Evolutionary conservation across 2,329 filamentous ascomycete genomes (phyloP), one percentile per base, ranked within the genome.

Genomic region (Dactylellina cionopaga): DNA sequence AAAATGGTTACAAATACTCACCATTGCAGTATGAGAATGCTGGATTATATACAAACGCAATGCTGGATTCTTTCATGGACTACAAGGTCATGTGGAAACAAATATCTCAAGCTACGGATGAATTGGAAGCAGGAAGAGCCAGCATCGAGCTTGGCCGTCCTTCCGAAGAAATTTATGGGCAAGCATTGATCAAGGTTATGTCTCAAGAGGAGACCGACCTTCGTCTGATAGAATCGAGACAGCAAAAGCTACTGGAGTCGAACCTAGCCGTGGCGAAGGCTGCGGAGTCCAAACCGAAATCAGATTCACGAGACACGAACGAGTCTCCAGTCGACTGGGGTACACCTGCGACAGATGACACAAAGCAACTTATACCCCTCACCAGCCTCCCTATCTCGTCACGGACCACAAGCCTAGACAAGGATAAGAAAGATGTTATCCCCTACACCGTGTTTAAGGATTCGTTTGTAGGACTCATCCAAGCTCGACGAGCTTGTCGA

Each of bases 11-110:
- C 10, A 51, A 35, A 13, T 29, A 44, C 19, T 31, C 47, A 1
- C 71, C 74, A 1, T 55, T 76, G 1, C 25, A 75, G 17, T 78
- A 77, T 59, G 76, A 77, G 39, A 75, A 76, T 54, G 75, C 74
- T 27, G 56, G 52, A 2, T 22, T 76, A 6, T 77, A 78, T 35
- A 76, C 71, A 4, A 60, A 62, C 10, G 56, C 72, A 25, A 51
- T 78, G 3, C 44, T 76, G 10, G 76, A 76, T 59, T 59, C 74
- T 5, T 78, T 73, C 49, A 74, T 77, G 56, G 74, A 69, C 15
- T 78, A 77, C 46, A 76, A 76, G 49, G 52, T 37, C 31, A 22
- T 74, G 37, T 47, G 46, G 15, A 54, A 54, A 22, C 17, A 27
- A 15, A 35, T 43, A 15, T 10, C 22, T 7, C 51, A 43, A 24